These are phyloP conservation scores for Aspergillus niger DNA, from an alignment of 2,329 filamentous ascomycete genomes.

Conservation along the genomic window DNA sequence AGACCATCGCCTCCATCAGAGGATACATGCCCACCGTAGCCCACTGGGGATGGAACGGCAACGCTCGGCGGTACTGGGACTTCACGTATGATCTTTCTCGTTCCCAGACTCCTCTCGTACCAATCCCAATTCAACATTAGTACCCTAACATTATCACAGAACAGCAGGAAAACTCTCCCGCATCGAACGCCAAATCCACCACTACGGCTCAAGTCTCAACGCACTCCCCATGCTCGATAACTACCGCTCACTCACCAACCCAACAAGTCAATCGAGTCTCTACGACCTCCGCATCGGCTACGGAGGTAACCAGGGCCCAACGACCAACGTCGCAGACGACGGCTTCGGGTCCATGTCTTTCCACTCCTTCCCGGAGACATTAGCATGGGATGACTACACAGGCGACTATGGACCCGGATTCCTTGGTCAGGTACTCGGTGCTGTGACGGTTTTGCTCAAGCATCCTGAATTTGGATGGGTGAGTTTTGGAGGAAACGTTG, in stretches of 20 bases:
- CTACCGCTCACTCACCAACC: slow-evolving; percentile 42
- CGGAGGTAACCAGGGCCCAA: slow-evolving; percentile 55
- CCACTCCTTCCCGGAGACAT: slow-evolving; percentile 58
- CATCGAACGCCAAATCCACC: slow-evolving; percentile 57
- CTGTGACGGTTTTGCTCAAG: slow-evolving; percentile 53
- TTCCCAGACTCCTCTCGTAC: no score
- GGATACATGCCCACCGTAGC: slow-evolving; percentile 60
- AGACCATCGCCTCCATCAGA: slow-evolving; percentile 58
- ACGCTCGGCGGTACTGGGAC: slow-evolving; percentile 63
- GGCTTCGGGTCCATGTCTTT: slow-evolving; percentile 60
- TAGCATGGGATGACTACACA: slow-evolving; percentile 59
- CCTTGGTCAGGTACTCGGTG: slow-evolving; percentile 54
- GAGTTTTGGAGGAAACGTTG: slow-evolving; percentile 51
- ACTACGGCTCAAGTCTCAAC: slow-evolving; percentile 63
- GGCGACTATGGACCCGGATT: slow-evolving; percentile 62
- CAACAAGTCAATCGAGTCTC: slow-evolving; percentile 45
- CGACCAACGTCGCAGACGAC: slow-evolving; percentile 58
- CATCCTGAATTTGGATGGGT: slow-evolving; percentile 51
- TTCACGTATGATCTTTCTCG: slow-evolving; percentile 39
- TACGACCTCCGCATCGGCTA: slow-evolving; percentile 59
- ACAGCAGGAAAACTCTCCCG: slow-evolving; percentile 47
- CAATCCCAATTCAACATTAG: no score
- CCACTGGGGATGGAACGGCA: slow-evolving; percentile 66
- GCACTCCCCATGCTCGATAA: slow-evolving; percentile 56
- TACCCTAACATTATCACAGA: slow-evolving; percentile 5